phyloP scores from a whole-genome alignment of 1,284 basidiomycete genomes.

The Gymnopus androsaceus region DNA sequence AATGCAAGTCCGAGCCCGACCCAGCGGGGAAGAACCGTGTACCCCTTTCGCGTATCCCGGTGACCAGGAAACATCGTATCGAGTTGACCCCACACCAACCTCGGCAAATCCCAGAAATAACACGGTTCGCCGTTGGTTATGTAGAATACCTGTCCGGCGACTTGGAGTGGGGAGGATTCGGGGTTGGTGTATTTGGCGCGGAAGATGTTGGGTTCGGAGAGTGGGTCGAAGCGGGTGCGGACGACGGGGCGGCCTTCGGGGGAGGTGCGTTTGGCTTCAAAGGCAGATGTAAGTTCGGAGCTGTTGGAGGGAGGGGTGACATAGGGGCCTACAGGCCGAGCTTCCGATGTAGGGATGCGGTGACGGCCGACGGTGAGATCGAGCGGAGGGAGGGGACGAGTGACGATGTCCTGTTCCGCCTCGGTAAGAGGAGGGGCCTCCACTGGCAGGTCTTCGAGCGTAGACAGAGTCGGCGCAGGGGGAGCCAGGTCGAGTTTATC shows the following conservation, averaged over 20 bases:
- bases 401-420: conserved; percentile 48
- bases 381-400: conserved; percentile 64
- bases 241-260: conserved; percentile 59
- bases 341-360: conserved; percentile 75
- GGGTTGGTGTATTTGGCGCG: conserved; percentile 47
- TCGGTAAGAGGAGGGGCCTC: conserved; percentile 41
- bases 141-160: conserved; percentile 95
- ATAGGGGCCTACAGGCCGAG: conserved; percentile 82
- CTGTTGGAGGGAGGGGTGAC: conserved; percentile 62
- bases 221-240: conserved; percentile 76
- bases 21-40: conserved; percentile 62
- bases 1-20: conserved; percentile 74
- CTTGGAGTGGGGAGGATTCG: conserved; percentile 58
- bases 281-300: conserved; percentile 60
- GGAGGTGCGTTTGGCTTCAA: conserved; percentile 51
- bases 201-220: conserved; percentile 57
- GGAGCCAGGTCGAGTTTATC: conserved; percentile 70
- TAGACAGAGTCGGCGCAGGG: conserved; percentile 37
- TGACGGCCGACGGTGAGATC: conserved; percentile 60
- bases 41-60: conserved; percentile 38
- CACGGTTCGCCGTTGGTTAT: conserved; percentile 97
- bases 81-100: conserved; percentile 82
- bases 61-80: conserved; percentile 57
- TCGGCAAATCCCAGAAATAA: conserved; percentile 95
- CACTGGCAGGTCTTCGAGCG: conserved; percentile 36